Evolutionary conservation across 108 stramenopile genomes (phyloP).

Genomic region (Nitzschia sp.): DNA sequence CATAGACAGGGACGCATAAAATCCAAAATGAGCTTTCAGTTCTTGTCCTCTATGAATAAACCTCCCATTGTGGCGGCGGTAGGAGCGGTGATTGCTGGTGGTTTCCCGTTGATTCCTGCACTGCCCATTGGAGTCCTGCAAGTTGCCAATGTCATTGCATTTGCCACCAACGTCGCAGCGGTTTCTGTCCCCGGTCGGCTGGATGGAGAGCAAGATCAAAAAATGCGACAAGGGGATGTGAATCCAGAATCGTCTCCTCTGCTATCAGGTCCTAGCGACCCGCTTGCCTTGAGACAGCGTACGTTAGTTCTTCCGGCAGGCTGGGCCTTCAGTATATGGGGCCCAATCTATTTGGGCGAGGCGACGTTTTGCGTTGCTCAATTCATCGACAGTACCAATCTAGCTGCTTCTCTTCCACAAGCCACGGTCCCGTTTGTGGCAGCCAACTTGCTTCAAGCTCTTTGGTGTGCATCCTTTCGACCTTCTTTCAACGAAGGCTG

Average conservation of each 20-base stretch:
- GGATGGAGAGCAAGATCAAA: slow-evolving; percentile 50
- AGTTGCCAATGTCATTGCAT: slow-evolving; percentile 44
- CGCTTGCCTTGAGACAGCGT: slow-evolving; percentile 4
- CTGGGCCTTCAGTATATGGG: slow-evolving; percentile 83
- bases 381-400: slow-evolving; percentile 4
- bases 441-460: slow-evolving; percentile 60
- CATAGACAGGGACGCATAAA: too few species aligned
- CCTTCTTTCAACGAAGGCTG: slow-evolving; percentile 54
- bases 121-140: slow-evolving; percentile 32
- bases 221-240: slow-evolving; percentile 32
- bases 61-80: slow-evolving; percentile 50
- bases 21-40: too few species aligned
- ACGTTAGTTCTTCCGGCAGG: slow-evolving; percentile 64
- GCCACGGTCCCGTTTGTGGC: slow-evolving; percentile 55
- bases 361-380: slow-evolving; percentile 47
- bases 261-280: not conserved
- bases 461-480: slow-evolving; percentile 80
- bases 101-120: slow-evolving; percentile 41
- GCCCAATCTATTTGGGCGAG: slow-evolving; percentile 75
- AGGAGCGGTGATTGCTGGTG: slow-evolving; percentile 35
- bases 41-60: slow-evolving; percentile 29
- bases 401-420: slow-evolving; percentile 28
- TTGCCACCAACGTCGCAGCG: slow-evolving; percentile 46
- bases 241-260: not conserved
- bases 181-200: slow-evolving; percentile 63